Conservation (phyloP, 2,329 filamentous ascomycete species). For the Pseudocercospora fijiensis region DNA sequence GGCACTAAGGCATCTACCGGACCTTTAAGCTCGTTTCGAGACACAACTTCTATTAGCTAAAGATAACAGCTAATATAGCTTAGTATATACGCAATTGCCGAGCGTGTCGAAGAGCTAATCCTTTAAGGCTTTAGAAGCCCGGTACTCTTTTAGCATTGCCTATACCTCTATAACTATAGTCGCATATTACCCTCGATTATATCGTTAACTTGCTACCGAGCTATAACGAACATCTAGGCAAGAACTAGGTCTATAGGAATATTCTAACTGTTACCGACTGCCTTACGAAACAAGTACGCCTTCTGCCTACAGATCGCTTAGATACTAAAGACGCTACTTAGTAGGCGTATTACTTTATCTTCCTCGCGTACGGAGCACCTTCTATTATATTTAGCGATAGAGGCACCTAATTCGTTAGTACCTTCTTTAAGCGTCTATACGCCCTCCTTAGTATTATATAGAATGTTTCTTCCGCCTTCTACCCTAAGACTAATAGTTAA, state of each 20-base stretch:
- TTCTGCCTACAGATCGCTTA: not conserved
- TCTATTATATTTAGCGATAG: not conserved
- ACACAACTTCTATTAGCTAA: not conserved
- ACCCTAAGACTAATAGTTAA: not conserved
- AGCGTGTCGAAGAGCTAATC: not conserved
- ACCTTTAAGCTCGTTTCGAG: not conserved
- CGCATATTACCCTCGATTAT: not conserved
- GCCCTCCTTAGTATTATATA: not conserved
- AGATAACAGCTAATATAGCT: not conserved
- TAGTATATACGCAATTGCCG: not conserved
- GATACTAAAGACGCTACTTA: not conserved
- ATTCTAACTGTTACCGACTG: not conserved
- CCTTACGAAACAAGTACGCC: not conserved
- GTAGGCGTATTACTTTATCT: not conserved
- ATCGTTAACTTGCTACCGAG: not conserved
- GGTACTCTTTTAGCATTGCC: not conserved
- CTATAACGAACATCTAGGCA: not conserved
- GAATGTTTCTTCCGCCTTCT: slow-evolving; percentile 1
- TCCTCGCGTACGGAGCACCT: not conserved
- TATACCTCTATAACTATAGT: not conserved
- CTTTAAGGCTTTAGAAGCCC: not conserved
- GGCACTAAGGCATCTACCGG: not conserved
- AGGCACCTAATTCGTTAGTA: not conserved
- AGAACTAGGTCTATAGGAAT: not conserved
- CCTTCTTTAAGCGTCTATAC: not conserved